A percentile compares a stretch with the other conserved stretches of the same genome.
These are phyloP conservation scores for Hirschfeldia incana DNA, from an alignment of 345 rosid genomes.

Conservation along the genomic window DNA sequence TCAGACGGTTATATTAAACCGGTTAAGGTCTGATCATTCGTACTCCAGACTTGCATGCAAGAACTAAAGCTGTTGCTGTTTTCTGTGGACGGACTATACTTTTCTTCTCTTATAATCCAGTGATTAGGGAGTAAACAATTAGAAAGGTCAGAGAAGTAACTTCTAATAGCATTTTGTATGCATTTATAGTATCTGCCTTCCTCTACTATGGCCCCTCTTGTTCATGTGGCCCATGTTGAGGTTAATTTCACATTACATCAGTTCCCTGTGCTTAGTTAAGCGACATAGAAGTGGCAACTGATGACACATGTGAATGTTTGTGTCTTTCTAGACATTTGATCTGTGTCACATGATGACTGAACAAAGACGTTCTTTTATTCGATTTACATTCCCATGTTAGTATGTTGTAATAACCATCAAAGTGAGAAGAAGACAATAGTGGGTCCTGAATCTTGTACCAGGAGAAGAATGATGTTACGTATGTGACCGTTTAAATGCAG, in stretches of 20 bases:
- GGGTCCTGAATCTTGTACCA: slow-evolving; percentile 18
- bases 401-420: slow-evolving; percentile 23
- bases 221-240: not conserved
- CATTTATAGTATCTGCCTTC: not conserved
- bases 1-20: not conserved
- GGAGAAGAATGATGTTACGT: slow-evolving; percentile 3
- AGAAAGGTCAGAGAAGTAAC: not conserved
- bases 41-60: not conserved
- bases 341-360: slow-evolving; percentile 21
- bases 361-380: slow-evolving; percentile 1
- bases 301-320: slow-evolving; percentile 21
- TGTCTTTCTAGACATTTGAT: slow-evolving; percentile 11
- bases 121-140: not conserved
- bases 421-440: slow-evolving; percentile 30
- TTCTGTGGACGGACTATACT: slow-evolving; percentile 4
- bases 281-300: slow-evolving; percentile 9
- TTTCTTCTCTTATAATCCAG: not conserved
- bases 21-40: not conserved
- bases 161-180: not conserved
- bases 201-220: not conserved
- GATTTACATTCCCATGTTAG: slow-evolving; percentile 1
- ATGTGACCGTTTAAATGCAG: not conserved
- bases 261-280: not conserved
- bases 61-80: not conserved
- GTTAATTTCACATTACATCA: not conserved